Percentiles rank a stretch among this genome's conserved stretches.
phyloP scores from a whole-genome alignment of 1,139 yeast genomes.

The Candida dubliniensis region DNA sequence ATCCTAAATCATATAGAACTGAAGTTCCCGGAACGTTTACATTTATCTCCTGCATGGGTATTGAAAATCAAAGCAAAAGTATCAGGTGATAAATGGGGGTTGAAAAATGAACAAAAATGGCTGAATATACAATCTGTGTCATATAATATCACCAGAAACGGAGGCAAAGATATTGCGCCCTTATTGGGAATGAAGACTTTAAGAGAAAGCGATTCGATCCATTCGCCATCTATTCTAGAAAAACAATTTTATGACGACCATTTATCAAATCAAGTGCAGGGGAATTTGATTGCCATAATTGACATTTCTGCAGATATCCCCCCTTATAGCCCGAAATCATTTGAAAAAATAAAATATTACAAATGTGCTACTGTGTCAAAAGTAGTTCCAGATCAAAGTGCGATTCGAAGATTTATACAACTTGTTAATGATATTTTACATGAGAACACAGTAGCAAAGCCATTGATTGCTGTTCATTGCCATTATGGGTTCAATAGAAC shows the following conservation, averaged over 20 bases:
- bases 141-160: constrained; percentile 37
- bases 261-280: constrained; percentile 17
- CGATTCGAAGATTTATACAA: constrained; percentile 57
- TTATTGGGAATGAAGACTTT: constrained; percentile 75
- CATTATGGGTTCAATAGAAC: constrained; percentile 83
- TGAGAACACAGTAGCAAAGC: constrained; percentile 22
- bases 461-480: constrained; percentile 68
- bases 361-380: constrained; percentile 80
- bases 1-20: constrained; percentile 58
- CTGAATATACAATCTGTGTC: constrained; percentile 53
- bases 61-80: constrained; percentile 59
- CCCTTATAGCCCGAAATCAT: constrained; percentile 65
- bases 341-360: constrained; percentile 54
- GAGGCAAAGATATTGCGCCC: constrained; percentile 40
- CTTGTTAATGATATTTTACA: constrained; percentile 52
- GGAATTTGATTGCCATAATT: constrained; percentile 55
- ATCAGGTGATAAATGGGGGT: constrained; percentile 74
- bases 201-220: constrained; percentile 60
- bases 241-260: constrained; percentile 37
- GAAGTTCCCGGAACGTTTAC: constrained; percentile 46
- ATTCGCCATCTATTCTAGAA: constrained; percentile 61
- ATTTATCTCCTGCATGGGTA: constrained; percentile 65
- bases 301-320: constrained; percentile 80
- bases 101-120: constrained; percentile 78
- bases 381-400: constrained; percentile 66